A percentile compares a stretch with the other conserved stretches of the same genome.
Conservation (phyloP, 495 filamentous ascomycete genomes). For the Annulohypoxylon nitens region DNA sequence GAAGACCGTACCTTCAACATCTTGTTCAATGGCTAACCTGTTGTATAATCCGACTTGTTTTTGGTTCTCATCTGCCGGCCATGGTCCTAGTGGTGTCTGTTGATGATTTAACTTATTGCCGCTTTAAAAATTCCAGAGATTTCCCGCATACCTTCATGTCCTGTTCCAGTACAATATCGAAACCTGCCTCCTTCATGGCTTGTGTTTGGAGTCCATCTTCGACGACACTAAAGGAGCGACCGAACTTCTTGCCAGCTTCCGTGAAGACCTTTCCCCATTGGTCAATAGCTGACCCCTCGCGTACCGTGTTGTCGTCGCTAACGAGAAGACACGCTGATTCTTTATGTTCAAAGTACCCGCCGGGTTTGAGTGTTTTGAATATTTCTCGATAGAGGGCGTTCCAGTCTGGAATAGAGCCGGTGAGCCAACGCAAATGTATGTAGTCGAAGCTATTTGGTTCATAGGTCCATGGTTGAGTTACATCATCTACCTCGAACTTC, state of each 20-base stretch:
- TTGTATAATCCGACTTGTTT: constrained; percentile 63
- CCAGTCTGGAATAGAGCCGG: constrained; percentile 70
- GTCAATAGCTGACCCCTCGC: constrained; percentile 58
- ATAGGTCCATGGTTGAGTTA: constrained; percentile 64
- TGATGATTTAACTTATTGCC: not conserved
- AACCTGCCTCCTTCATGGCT: constrained; percentile 56
- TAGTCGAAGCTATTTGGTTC: constrained; percentile 65
- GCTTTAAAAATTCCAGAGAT: not conserved
- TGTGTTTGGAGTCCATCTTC: constrained; percentile 53
- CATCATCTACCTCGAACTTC: constrained; percentile 69
- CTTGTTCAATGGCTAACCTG: constrained; percentile 44
- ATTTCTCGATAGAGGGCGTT: constrained; percentile 51
- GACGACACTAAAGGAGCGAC: constrained; percentile 61
- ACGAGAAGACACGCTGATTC: constrained; percentile 58
- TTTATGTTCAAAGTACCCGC: constrained; percentile 60
- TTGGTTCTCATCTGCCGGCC: constrained; percentile 63
- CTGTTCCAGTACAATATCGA: constrained; percentile 56
- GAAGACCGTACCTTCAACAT: constrained; percentile 49
- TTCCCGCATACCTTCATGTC: constrained; percentile 55
- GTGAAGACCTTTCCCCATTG: constrained; percentile 60
- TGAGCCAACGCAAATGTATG: constrained; percentile 70
- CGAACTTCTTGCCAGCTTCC: constrained; percentile 59
- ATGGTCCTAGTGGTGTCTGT: constrained; percentile 62
- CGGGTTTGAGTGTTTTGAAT: constrained; percentile 49
- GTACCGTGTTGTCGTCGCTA: constrained; percentile 66